These are phyloP conservation scores for Neonothopanus nambi DNA, from an alignment of 1,284 basidiomycete species.

Conservation along the genomic window DNA sequence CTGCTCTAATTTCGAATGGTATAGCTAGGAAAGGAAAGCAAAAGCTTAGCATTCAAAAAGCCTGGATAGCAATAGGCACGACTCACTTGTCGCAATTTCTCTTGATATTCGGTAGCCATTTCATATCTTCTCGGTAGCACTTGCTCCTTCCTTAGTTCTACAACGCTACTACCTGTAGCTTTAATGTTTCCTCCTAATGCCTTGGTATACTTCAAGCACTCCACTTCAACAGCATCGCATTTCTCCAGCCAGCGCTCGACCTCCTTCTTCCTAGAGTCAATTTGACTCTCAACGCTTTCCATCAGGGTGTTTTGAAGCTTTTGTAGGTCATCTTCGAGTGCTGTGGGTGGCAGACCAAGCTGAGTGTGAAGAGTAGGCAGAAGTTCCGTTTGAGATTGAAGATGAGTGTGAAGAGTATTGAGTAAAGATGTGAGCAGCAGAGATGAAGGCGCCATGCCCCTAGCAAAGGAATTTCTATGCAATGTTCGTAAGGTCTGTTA, in stretches of 20 bases:
- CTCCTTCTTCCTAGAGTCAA: constrained; percentile 63
- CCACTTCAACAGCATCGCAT: constrained; percentile 61
- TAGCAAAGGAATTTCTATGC: no score
- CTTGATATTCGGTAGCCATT: constrained; percentile 63
- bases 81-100: constrained; percentile 73
- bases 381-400: constrained; percentile 74
- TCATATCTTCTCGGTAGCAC: constrained; percentile 70
- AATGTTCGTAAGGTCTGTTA: no score
- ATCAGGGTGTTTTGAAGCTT: constrained; percentile 67
- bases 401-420: constrained; percentile 73
- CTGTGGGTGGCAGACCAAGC: constrained; percentile 71
- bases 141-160: constrained; percentile 59
- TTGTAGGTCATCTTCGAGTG: constrained; percentile 73
- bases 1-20: constrained; percentile 80
- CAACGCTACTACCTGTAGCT: constrained; percentile 53
- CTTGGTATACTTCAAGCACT: constrained; percentile 61
- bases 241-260: constrained; percentile 69
- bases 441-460: constrained; percentile 4
- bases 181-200: constrained; percentile 73
- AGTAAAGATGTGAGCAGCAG: constrained; percentile 58
- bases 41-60: not conserved
- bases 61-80: no score
- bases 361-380: constrained; percentile 71
- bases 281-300: constrained; percentile 67
- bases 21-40: constrained; percentile 48